Evolutionary conservation across 306 rosid genomes (phyloP), one percentile per base, ranked within the genome.

Genomic region (Castanea sativa): DNA sequence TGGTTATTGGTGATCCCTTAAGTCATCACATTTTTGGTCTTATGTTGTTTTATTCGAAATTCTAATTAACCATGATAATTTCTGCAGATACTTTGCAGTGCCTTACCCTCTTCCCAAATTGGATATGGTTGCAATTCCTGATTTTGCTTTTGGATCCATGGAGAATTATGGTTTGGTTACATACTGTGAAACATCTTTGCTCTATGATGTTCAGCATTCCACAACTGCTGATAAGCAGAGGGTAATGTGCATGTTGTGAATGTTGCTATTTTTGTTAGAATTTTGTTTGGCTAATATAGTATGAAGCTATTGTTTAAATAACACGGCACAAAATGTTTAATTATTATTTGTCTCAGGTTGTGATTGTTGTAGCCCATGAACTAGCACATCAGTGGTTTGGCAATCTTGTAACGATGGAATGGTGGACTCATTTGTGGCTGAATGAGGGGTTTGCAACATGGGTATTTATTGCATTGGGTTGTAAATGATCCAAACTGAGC

Each of bases 331-430:
- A 19, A 74, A 73, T 38, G 67, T 77, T 45, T 69, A 61, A 75
- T 69, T 57, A 56, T 57, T 55, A 69, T 55, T 30, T 84, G 82
- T 85, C 79, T 23, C 79, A 94, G 98, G 98, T 94, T 79, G 97
- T 93, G 13, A 86, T 71, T 69, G 94, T 89, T 21, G 98, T 94
- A 76, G 93, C 97, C 76, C 98, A 92, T 83, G 98, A 94, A 85
- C 87, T 94, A 77, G 98, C 98, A 58, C 98, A 94, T 71, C 97
- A 94, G 80, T 94, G 98, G 98, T 94, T 94, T 85, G 98, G 98
- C 21, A 91, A 94, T 86, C 97, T 94, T 76, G 98, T 94, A 75
- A 94, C 97, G 21, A 92, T 92, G 98, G 98, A 92, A 85, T 94
- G 98, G 98, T 92, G 97, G 98, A 92, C 97, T n/a, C 92, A 94